Percentiles rank a stretch among this genome's conserved stretches.
Evolutionary conservation across 345 rosid species (phyloP).

Genomic region (Arabidopsis thaliana): DNA sequence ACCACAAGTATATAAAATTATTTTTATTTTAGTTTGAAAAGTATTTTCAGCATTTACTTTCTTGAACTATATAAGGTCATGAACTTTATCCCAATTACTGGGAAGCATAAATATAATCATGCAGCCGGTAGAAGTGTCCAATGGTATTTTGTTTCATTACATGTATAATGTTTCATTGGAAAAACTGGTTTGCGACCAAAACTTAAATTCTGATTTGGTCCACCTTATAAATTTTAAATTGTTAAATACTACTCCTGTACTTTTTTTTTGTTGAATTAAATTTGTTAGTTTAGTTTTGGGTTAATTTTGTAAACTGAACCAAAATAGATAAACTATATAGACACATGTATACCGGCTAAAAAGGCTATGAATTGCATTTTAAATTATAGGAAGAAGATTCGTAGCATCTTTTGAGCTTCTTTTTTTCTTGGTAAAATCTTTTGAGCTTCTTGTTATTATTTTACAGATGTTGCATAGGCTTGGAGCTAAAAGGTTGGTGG

Average conservation of each 20-base stretch:
- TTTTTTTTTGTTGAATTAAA: not conserved
- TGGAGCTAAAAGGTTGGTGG: constrained; percentile 65
- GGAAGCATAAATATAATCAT: not conserved
- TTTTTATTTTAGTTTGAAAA: constrained; percentile 1
- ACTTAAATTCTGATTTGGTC: not conserved
- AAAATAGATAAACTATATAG: not conserved
- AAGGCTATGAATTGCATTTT: not conserved
- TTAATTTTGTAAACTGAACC: constrained; percentile 1
- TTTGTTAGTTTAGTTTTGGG: not conserved
- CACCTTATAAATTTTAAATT: not conserved
- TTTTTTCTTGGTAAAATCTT: not conserved
- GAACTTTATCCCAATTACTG: constrained; percentile 12
- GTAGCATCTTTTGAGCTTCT: not conserved
- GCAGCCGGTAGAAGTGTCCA: constrained; percentile 4
- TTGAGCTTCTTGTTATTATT: constrained; percentile 12
- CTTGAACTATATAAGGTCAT: constrained; percentile 18
- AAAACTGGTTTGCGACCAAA: not conserved
- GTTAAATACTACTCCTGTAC: not conserved
- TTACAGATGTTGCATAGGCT: constrained; percentile 63
- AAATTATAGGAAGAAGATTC: not conserved
- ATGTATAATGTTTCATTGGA: not conserved
- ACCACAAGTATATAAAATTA: constrained; percentile 9
- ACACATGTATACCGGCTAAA: not conserved
- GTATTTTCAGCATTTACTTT: constrained; percentile 19
- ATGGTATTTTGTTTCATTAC: not conserved